A percentile compares a stretch with the other conserved stretches of the same genome.
phyloP scores from a whole-genome alignment of 2,329 filamentous ascomycete species.

The Endothia cerciana region DNA sequence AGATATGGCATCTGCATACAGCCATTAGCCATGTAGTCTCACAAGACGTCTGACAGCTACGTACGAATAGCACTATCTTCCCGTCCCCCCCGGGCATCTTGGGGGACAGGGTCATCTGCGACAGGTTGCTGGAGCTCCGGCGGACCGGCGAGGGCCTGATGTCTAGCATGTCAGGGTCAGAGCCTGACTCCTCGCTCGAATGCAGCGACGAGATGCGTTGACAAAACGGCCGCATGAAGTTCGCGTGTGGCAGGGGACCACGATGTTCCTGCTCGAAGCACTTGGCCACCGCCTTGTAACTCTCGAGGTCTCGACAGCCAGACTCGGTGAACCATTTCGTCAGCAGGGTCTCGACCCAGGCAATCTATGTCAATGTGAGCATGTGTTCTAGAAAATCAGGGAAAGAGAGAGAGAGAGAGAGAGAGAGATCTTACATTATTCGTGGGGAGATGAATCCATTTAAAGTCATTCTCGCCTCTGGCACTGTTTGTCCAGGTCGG shows the following conservation, averaged over 20 bases:
- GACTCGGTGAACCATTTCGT: slow-evolving; percentile 68
- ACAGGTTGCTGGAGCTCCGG: slow-evolving; percentile 31
- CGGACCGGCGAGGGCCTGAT: slow-evolving; percentile 28
- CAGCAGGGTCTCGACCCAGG: slow-evolving; percentile 66
- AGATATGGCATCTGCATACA: slow-evolving; percentile 63
- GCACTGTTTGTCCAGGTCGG: slow-evolving; percentile 48
- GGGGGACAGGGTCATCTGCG: slow-evolving; percentile 30
- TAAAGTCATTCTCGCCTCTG: slow-evolving; percentile 47
- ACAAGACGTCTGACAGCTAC: background rate
- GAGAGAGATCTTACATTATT: slow-evolving; percentile 50
- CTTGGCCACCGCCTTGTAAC: slow-evolving; percentile 64
- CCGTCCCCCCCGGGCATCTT: slow-evolving; percentile 33
- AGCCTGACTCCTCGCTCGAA: slow-evolving; percentile 32
- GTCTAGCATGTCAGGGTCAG: slow-evolving; percentile 23
- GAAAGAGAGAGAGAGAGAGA: slow-evolving; percentile 34
- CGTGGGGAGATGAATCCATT: slow-evolving; percentile 58
- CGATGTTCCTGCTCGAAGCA: slow-evolving; percentile 66
- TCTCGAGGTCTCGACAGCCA: slow-evolving; percentile 62
- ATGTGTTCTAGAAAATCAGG: background rate
- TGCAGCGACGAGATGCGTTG: slow-evolving; percentile 49
- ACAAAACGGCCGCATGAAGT: slow-evolving; percentile 65
- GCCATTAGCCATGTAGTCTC: background rate
- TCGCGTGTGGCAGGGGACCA: slow-evolving; percentile 60
- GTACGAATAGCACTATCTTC: slow-evolving; percentile 36
- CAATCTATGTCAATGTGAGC: slow-evolving; percentile 39